Base-by-base conservation (phyloP, 495 filamentous ascomycete species). In the Penicilliopsis zonata region DNA sequence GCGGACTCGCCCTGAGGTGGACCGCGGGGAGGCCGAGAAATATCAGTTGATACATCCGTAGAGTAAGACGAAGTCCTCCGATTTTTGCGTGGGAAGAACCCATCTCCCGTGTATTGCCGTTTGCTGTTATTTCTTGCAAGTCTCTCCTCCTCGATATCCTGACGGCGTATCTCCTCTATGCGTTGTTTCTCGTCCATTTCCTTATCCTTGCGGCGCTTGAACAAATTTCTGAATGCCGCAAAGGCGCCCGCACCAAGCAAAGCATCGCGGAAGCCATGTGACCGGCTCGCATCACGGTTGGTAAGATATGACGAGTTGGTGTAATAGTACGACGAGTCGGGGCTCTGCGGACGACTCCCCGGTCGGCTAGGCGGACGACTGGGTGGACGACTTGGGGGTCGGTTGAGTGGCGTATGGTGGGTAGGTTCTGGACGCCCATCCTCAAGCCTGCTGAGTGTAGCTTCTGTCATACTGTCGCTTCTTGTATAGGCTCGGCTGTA, bases 231-330 rank as follows among this genome's bases (percentile, higher is more conserved):
- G 57, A 72, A 52, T 41, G 83, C 55, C 47, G 80, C 59, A 61
- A 70, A 53, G 5, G 69, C 67, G 8, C 86, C 86, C 4, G 84
- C 57, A 2, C 72, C 74, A 19, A 78, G 70, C 17, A 90, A 40
- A 1, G 76, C 76, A 45, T 86, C 74, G 13, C 68, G 65, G 3
- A 71, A 43, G 2, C 59, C 63, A 52, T 74, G 66, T 13, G 65
- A 62, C 6, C 53, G 46, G n/a, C 46, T 44, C 19, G 44, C 40
- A 18, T 56, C 52, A 12, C 52, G 47, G 13, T 59, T 53, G 2
- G 53, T 52, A 13, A 54, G 46, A 29, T 66, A 67, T 9, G 64
- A 61, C 30, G 46, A 55, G 27, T 61, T 45, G 17, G 32, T 53
- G 44, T 59, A 61, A 26, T 65, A 63, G 40, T 58, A 32, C 18